Percentiles rank a stretch among this genome's conserved stretches.
Evolutionary conservation across 139 green algal species (phyloP).

Genomic region (Chlamydomonas sp.): DNA sequence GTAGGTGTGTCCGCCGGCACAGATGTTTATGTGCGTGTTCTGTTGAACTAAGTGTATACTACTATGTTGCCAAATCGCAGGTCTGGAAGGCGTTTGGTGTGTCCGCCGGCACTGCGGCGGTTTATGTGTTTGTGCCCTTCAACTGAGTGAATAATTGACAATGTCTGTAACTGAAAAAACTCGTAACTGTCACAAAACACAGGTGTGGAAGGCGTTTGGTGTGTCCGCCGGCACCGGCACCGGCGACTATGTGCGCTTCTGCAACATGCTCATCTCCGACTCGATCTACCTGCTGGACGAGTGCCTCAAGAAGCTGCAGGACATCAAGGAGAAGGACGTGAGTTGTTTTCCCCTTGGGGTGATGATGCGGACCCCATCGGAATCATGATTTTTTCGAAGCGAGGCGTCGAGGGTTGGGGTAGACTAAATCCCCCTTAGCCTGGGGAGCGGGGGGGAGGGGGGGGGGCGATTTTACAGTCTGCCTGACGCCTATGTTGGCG

Average conservation of each 20-base stretch:
- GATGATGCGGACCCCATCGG: not conserved
- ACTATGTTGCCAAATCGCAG: constrained; percentile 16
- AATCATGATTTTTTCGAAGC: too few species aligned
- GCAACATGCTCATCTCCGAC: constrained; percentile 93
- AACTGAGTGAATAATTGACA: not conserved
- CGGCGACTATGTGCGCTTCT: constrained; percentile 67
- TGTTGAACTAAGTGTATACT: not conserved
- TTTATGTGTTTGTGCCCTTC: too few species aligned
- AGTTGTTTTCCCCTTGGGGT: not conserved
- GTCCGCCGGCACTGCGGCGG: too few species aligned
- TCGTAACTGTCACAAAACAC: constrained; percentile 14
- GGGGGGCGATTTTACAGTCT: too few species aligned
- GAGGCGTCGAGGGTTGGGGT: not conserved
- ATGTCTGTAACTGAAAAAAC: too few species aligned
- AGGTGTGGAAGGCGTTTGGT: constrained; percentile 37
- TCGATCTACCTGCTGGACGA: constrained; percentile 86
- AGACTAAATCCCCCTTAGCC: not conserved
- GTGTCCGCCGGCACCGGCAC: constrained; percentile 19
- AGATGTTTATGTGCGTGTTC: too few species aligned
- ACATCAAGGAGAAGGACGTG: constrained; percentile 60
- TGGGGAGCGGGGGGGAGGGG: not conserved
- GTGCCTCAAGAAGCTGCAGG: constrained; percentile 69
- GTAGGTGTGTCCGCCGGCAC: too few species aligned
- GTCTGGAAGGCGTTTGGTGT: too few species aligned
- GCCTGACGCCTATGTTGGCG: too few species aligned